Evolutionary conservation across 352 stramenopile species (phyloP).

Genomic region (Phytophthora palmivora): DNA sequence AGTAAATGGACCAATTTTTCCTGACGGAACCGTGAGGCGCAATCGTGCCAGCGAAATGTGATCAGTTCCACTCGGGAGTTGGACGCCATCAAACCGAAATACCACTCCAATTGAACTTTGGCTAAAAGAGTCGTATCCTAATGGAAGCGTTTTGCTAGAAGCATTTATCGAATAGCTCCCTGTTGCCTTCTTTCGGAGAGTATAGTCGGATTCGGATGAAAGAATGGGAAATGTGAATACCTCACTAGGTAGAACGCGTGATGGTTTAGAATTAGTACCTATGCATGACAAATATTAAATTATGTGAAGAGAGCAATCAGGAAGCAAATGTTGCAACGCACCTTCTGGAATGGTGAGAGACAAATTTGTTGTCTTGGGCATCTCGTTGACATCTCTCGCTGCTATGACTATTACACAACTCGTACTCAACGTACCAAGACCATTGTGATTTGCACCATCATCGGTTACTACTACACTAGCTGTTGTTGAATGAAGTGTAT

Average conservation of each 20-base stretch:
- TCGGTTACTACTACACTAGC: slow-evolving; percentile 35
- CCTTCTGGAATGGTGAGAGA: slow-evolving; percentile 28
- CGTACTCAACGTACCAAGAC: slow-evolving; percentile 29
- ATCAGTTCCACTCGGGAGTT: slow-evolving; percentile 41
- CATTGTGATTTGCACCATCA: slow-evolving; percentile 42
- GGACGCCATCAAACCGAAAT: slow-evolving; percentile 20
- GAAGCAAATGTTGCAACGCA: neutral
- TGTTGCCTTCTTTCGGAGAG: slow-evolving; percentile 7
- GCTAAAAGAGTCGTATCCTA: slow-evolving; percentile 29
- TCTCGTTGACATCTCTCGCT: slow-evolving; percentile 37
- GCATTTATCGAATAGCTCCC: slow-evolving; percentile 17
- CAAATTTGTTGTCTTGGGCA: slow-evolving; percentile 20
- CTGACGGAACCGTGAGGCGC: slow-evolving; percentile 48
- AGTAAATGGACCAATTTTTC: slow-evolving; percentile 49
- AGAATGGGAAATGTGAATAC: slow-evolving; percentile 30
- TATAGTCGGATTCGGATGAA: slow-evolving; percentile 23
- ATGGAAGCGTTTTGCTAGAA: slow-evolving; percentile 15
- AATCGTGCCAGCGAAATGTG: slow-evolving; percentile 37
- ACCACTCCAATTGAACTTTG: slow-evolving; percentile 20
- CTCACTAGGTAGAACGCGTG: slow-evolving; percentile 5
- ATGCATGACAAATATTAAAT: neutral
- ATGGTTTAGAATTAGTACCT: slow-evolving; percentile 27
- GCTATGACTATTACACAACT: slow-evolving; percentile 30
- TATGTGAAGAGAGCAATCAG: neutral
- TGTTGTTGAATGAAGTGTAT: slow-evolving; percentile 4